A percentile compares a stretch with the other conserved stretches of the same genome.
These are phyloP conservation scores for Aquilaria yunnanensis DNA, from an alignment of 345 rosid species.

Conservation along the genomic window DNA sequence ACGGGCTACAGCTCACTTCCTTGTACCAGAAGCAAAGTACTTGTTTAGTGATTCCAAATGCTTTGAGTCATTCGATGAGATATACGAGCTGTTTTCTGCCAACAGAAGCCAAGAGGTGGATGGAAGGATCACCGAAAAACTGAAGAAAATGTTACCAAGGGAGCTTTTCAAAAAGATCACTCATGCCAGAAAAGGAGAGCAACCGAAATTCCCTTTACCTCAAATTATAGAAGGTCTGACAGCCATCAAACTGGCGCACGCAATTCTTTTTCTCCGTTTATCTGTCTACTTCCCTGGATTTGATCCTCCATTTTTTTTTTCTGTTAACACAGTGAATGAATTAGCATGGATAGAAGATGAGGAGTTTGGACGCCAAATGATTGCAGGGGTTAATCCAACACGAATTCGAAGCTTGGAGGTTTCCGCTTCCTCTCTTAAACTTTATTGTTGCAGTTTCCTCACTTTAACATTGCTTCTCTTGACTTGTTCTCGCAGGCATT, in stretches of 20 bases:
- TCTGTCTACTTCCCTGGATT: neutral
- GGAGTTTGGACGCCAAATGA: constrained; percentile 58
- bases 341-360: constrained; percentile 38
- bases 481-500: constrained; percentile 27
- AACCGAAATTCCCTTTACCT: neutral
- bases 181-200: neutral
- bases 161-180: constrained; percentile 18
- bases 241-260: neutral
- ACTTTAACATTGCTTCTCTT: neutral
- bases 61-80: constrained; percentile 47
- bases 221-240: constrained; percentile 1
- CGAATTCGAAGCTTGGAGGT: constrained; percentile 41
- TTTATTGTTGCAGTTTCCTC: constrained; percentile 15
- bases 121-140: constrained; percentile 18
- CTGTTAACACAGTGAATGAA: neutral
- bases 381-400: constrained; percentile 59
- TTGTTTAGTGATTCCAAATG: constrained; percentile 20
- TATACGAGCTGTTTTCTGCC: constrained; percentile 31
- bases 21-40: constrained; percentile 33
- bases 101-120: constrained; percentile 18
- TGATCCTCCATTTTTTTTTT: neutral
- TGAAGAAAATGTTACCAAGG: constrained; percentile 31
- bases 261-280: neutral
- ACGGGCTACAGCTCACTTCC: constrained; percentile 32
- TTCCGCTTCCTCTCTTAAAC: neutral